Evolutionary conservation across 805 yeast species (phyloP), one percentile per base, ranked within the genome.

Genomic region (Isabelozyma gotoi): DNA sequence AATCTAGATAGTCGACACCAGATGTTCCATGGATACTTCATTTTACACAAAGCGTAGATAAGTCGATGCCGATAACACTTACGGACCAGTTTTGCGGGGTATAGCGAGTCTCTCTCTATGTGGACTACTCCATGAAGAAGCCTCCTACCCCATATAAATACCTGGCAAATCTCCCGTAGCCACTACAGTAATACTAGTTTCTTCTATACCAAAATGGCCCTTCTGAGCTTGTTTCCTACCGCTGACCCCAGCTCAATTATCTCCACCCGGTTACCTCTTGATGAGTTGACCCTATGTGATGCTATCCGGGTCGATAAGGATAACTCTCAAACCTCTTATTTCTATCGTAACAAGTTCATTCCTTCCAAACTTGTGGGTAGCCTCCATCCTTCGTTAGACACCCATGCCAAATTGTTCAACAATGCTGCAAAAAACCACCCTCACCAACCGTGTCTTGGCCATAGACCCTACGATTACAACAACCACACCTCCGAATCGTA

Each of bases 281-380:
- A 21, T 10, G 27, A 21, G 2, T 10, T 21, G 7, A 21, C 27
- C 10, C 10, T 21, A 10, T 21, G 27, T 10, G 27, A 21, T 10
- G 27, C 27, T 10, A 10, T 21, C 27, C 10, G 10, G 10, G 27
- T 21, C 10, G 27, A 21, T 10, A 21, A 10, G 7, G 10, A 21
- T 2, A 7, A 21, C 27, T 7, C 27, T n/a, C n/a, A n/a, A n/a
- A n/a, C n/a, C n/a, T 77, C 85, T 19, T 72, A 78, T 2, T 57
- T 77, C 7, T 84, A 72, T 55, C 64, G 88, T 43, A 48, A 51
- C 42, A 41, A 41, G 21, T 43, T 33, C 2, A 29, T 35, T 49
- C 50, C 56, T 2, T 36, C 33, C 12, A 16, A 38, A 7, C 36
- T 57, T 17, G 39, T 56, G 12, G 42, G 41, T 5, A 32, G 33